Percentiles rank a stretch among this genome's conserved stretches.
Conservation (phyloP, 345 rosid genomes). For the Leavenworthia alabamica region DNA sequence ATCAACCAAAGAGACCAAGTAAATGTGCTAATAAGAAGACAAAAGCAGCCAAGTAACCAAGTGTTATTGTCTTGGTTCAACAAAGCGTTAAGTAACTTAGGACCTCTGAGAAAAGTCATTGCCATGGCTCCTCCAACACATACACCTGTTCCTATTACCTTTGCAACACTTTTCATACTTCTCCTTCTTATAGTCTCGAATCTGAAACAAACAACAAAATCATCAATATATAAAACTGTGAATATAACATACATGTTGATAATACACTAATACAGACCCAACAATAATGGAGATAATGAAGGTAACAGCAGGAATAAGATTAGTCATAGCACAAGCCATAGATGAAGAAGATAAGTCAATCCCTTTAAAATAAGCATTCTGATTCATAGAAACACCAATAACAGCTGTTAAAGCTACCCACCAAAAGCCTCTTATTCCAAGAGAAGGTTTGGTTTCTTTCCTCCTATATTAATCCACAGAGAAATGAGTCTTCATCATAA, state of each 20-base stretch:
- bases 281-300: constrained; percentile 34
- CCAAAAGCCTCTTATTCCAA: constrained; percentile 29
- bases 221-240: background rate
- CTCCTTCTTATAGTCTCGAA: constrained; percentile 44
- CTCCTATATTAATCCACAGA: constrained; percentile 10
- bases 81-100: constrained; percentile 36
- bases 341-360: constrained; percentile 36
- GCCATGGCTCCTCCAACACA: constrained; percentile 63
- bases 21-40: constrained; percentile 42
- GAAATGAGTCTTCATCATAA: background rate
- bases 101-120: constrained; percentile 54
- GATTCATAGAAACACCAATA: constrained; percentile 33
- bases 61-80: constrained; percentile 19
- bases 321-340: constrained; percentile 39
- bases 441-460: constrained; percentile 26
- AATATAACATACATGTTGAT: background rate
- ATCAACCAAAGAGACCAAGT: constrained; percentile 60
- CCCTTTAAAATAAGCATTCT: constrained; percentile 37
- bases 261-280: constrained; percentile 21
- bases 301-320: constrained; percentile 41
- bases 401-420: constrained; percentile 38
- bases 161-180: constrained; percentile 58
- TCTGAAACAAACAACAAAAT: constrained; percentile 29
- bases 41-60: constrained; percentile 52
- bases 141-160: constrained; percentile 56